These are phyloP conservation scores for Mitragyna speciosa DNA, from an alignment of 257 asterid species.

Conservation along the genomic window DNA sequence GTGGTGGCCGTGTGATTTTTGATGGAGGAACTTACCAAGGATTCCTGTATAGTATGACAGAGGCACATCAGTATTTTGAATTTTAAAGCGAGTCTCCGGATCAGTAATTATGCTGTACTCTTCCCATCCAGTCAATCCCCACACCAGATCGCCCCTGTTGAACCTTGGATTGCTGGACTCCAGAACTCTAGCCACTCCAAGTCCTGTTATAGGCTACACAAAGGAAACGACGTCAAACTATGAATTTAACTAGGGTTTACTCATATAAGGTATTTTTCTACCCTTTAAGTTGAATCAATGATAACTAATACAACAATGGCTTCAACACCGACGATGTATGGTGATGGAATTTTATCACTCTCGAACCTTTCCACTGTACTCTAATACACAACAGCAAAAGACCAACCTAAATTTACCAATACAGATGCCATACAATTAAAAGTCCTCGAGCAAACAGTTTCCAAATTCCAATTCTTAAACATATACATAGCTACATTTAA, in stretches of 20 bases:
- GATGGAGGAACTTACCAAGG: conserved; percentile 30
- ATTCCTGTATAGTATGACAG: conserved; percentile 48
- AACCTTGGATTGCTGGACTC: conserved; percentile 55
- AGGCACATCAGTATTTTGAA: conserved; percentile 39
- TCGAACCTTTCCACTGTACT: not conserved
- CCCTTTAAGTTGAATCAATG: not conserved
- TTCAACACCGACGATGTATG: not conserved
- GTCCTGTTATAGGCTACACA: conserved; percentile 44
- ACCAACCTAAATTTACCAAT: not conserved
- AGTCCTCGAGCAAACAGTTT: not conserved
- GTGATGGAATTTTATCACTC: not conserved
- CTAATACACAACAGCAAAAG: not conserved
- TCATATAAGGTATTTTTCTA: not conserved
- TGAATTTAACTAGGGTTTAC: not conserved
- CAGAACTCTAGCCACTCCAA: conserved; percentile 51
- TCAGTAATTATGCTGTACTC: conserved; percentile 46
- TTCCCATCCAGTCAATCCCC: conserved; percentile 64
- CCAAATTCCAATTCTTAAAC: not conserved
- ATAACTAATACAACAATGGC: not conserved
- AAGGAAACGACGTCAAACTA: not conserved
- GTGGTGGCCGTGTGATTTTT: not conserved
- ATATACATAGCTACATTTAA: too few relatives aligned
- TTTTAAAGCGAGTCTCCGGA: conserved; percentile 34
- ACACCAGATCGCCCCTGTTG: conserved; percentile 49
- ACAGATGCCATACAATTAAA: too few relatives aligned